phyloP scores from a whole-genome alignment of 1,284 basidiomycete genomes.

The Papiliotrema flavescens region DNA sequence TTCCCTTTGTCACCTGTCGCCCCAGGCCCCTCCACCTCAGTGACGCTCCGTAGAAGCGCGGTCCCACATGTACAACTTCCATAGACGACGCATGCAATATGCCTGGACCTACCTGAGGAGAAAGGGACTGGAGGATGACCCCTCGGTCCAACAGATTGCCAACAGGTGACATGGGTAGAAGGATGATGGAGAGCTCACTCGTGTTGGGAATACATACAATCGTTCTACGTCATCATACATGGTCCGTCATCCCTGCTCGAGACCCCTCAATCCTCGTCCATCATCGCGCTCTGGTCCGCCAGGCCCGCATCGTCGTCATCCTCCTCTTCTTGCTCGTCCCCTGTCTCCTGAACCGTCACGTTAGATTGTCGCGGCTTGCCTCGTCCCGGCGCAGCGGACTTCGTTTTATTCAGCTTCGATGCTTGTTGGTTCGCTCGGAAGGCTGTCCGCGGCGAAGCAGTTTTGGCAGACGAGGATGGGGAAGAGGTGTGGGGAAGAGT shows the following conservation, averaged over 20 bases:
- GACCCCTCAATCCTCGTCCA: conserved; percentile 1
- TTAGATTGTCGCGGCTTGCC: conserved; percentile 15
- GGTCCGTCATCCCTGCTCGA: too few species aligned
- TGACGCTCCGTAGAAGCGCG: too few species aligned
- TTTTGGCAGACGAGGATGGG: not conserved
- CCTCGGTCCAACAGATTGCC: too few species aligned
- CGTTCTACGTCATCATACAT: not conserved
- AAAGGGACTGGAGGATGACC: too few species aligned
- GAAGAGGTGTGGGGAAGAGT: too few species aligned
- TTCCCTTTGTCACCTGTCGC: too few species aligned
- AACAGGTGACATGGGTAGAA: too few species aligned
- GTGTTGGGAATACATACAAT: not conserved
- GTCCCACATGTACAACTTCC: too few species aligned
- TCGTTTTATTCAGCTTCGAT: conserved; percentile 34
- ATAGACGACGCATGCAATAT: too few species aligned
- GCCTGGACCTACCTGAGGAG: too few species aligned
- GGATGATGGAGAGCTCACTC: too few species aligned
- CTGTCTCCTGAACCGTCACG: conserved; percentile 32
- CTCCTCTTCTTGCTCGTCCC: conserved; percentile 14
- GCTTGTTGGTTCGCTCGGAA: conserved; percentile 28
- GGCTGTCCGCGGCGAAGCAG: conserved; percentile 20
- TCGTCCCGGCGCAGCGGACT: conserved; percentile 26
- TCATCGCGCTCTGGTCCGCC: conserved; percentile 11
- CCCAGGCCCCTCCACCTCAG: too few species aligned
- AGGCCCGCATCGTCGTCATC: conserved; percentile 17